phyloP scores from a whole-genome alignment of 805 yeast genomes.

The Saccharomycopsis fibuligera region DNA sequence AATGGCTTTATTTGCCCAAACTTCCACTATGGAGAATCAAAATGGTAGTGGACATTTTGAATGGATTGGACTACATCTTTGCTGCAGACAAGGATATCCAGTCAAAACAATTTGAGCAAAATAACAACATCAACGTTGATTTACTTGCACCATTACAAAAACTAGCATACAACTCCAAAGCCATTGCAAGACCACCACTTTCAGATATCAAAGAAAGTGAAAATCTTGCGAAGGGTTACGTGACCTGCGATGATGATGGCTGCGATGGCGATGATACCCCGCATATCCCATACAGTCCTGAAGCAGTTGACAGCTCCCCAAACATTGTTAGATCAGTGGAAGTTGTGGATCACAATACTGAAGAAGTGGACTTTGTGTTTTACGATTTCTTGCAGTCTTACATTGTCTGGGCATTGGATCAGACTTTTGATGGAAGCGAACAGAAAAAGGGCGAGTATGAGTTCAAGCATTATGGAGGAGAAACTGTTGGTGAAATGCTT shows the following conservation, averaged over 20 bases:
- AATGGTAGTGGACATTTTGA: slow-evolving; percentile 48
- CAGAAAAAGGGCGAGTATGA: slow-evolving; percentile 33
- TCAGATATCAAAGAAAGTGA: neutral
- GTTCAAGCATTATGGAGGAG: slow-evolving; percentile 34
- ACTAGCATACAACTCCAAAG: slow-evolving; percentile 22
- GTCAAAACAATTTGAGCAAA: neutral
- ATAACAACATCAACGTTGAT: neutral
- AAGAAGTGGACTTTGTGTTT: slow-evolving; percentile 61
- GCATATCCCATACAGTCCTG: slow-evolving; percentile 41
- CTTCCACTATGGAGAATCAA: slow-evolving; percentile 55
- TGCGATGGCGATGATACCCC: slow-evolving; percentile 79
- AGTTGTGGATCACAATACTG: slow-evolving; percentile 26
- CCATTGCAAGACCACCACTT: slow-evolving; percentile 8
- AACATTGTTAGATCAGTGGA: slow-evolving; percentile 61
- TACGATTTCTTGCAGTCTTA: slow-evolving; percentile 66
- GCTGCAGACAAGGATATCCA: slow-evolving; percentile 9
- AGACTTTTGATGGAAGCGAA: slow-evolving; percentile 22
- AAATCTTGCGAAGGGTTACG: slow-evolving; percentile 56
- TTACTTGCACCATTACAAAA: slow-evolving; percentile 11
- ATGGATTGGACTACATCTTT: slow-evolving; percentile 44
- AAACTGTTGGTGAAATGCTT: slow-evolving; percentile 39
- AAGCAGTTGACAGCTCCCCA: slow-evolving; percentile 58
- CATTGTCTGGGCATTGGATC: slow-evolving; percentile 39
- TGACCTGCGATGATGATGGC: slow-evolving; percentile 81
- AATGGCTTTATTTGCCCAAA: slow-evolving; percentile 60